Base-by-base conservation (phyloP, 768 basidiomycete genomes). In the Boletellus emodensis region DNA sequence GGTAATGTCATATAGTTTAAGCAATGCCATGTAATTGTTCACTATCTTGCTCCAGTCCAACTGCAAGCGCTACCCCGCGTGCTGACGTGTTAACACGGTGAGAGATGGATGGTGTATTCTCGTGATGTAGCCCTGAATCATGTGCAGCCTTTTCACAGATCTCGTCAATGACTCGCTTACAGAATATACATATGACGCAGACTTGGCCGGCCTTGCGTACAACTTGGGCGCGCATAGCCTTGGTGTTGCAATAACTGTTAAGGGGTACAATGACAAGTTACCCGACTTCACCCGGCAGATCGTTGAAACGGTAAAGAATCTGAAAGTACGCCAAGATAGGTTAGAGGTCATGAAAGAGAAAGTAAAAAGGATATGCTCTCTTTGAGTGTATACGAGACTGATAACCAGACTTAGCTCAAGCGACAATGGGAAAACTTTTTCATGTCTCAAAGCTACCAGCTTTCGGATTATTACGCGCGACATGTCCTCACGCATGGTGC, bases 221-320 rank as follows among this genome's bases (percentile, higher is more conserved):
- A 76, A 71, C 54, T 77, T 94, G 53, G 69, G 76, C 22, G 72
- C 78, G 11, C 78, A 83, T 55, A 73, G 75, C 2, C 83, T 83
- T 12, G 89, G 90, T 2, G 64, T 96, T 42, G 79, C 73, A 37
- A 67, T 96, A 40, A 72, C 76, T 3, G 72, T 91, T 47, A 78
- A 75, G 40, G 96, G 96, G 6, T 98, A 96, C 71, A 94, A 93
- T 62, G 94, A 98, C 70, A 97, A 95, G 69, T 73, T 91, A 55
- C 72, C 81, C 7, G 81, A 87, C 2, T 78, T 98, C 35, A 77
- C 84, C 6, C 72, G 84, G 59, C 77, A 84, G 53, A 80, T 97
- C 46, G 64, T 94, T 39, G 80, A 84, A 53, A 83, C 81, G 57
- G 72, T 86, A 54, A 85, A 80, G 64, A 71, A 70, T 22, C 71